phyloP scores from a whole-genome alignment of 148 eudicot species.

The Chenopodium quinoa region DNA sequence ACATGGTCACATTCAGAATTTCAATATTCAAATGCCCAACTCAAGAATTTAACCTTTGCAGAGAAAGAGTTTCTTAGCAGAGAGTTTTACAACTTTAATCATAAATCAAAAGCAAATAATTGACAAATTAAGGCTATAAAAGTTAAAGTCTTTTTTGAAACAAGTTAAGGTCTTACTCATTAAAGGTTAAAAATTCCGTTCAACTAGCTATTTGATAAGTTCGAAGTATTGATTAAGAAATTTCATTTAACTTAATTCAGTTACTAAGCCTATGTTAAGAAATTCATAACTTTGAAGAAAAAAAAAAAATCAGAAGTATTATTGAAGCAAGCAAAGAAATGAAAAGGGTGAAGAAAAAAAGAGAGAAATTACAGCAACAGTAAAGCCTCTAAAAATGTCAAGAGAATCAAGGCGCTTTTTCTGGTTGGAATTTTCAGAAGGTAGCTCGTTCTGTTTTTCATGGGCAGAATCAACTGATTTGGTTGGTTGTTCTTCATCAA shows the following conservation, averaged over 20 bases:
- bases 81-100: background rate
- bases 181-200: too few relatives aligned
- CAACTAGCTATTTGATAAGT: too few relatives aligned
- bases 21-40: background rate
- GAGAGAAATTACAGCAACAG: constrained; percentile 53
- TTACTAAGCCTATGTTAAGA: too few relatives aligned
- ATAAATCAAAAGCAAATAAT: background rate
- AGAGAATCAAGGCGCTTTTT: constrained; percentile 53
- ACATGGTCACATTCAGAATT: too few relatives aligned
- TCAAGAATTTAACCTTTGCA: background rate
- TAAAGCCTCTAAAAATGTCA: constrained; percentile 90
- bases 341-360: background rate
- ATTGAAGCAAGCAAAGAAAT: background rate
- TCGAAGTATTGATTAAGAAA: too few relatives aligned
- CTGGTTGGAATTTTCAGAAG: background rate
- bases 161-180: too few relatives aligned
- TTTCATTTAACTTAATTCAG: too few relatives aligned
- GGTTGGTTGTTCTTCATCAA: constrained; percentile 12
- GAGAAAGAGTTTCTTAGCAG: background rate
- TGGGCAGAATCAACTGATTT: background rate
- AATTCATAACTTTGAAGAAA: background rate
- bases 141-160: too few relatives aligned
- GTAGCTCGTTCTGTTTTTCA: background rate
- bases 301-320: background rate
- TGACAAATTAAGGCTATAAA: background rate